Conservation (phyloP, 305 asterid genomes). For the Striga hermonthica region DNA sequence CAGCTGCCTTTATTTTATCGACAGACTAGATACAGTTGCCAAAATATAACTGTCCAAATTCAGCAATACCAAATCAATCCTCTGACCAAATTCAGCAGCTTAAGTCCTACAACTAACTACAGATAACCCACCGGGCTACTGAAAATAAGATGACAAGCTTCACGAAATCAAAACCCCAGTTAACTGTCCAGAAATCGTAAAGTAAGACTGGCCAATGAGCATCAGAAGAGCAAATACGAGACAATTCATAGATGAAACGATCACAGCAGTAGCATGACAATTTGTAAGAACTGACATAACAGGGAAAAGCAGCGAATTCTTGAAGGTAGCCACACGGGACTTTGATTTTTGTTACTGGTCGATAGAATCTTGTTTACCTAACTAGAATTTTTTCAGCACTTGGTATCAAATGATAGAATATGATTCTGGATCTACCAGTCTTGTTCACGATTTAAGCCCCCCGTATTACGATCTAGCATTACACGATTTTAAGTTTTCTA, state of each 20-base stretch:
- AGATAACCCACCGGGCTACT: conserved; percentile 24
- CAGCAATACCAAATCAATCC: no score
- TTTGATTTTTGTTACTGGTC: background rate
- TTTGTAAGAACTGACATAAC: background rate
- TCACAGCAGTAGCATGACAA: conserved; percentile 18
- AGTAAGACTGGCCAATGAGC: background rate
- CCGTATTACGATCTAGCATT: conserved; percentile 8
- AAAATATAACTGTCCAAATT: background rate
- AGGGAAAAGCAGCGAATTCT: background rate
- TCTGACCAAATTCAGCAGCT: no score
- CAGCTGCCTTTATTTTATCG: conserved; percentile 3
- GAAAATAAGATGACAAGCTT: background rate
- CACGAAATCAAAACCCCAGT: conserved; percentile 11
- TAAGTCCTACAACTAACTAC: conserved; percentile 10
- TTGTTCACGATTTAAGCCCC: conserved; percentile 10
- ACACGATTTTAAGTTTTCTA: background rate
- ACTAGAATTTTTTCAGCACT: conserved; percentile 16
- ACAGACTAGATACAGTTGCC: background rate
- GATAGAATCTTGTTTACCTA: background rate
- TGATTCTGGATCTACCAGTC: background rate
- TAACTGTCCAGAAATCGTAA: conserved; percentile 12
- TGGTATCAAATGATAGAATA: conserved; percentile 7
- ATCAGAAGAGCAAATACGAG: background rate
- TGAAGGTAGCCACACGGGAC: background rate
- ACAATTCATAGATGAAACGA: background rate